Base-by-base conservation (phyloP, 78 protist species). In the Cavenderia fasciculata region DNA sequence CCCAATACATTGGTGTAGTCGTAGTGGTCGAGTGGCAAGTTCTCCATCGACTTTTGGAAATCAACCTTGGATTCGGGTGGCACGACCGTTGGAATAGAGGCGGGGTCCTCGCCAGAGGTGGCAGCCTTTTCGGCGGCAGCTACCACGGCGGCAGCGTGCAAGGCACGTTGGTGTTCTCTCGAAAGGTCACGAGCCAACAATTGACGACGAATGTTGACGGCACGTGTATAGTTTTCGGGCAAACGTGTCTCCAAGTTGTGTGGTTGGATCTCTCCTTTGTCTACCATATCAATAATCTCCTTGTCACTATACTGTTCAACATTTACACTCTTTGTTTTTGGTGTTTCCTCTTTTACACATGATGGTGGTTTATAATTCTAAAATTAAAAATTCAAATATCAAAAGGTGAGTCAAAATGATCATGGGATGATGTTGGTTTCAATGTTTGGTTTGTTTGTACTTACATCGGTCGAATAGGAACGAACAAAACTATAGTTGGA, bases 1-100 rank as follows among this genome's bases (percentile, higher is more conserved):
- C 98, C 98, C 12, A 41, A 43, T 25, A 95, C 90, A 19, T 54
- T 52, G 43, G 59, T 36, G 79, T 95, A 96, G 43, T 96, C 96
- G 12, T 40, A 87, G 52, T 61, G 46, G 19, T 92, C 97, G 46
- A 74, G 38, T 59, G 97, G 97, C 14, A 95, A 52, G 36, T 63
- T 51, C 14, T n/a, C 18, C 1, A 94, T 1, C 31, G 93, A 56
- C 2, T 43, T 7, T 33, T 73, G 69, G 19, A 76, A 86, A 34
- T 86, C 75, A 16, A 73, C 27, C 3, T 36, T 57, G 49, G 85
- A 74, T 16, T 34, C 0, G 62, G 85, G 87, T 56, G 68, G 38
- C 0, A 38, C 38, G 12, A 65, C 76, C 21, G 93, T 46, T 41
- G 84, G 85, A 31, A 86, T 86, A 11, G 43, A 33, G 21, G 88